phyloP scores from a whole-genome alignment of 2,329 filamentous ascomycete species.

The Alternaria gaisen region DNA sequence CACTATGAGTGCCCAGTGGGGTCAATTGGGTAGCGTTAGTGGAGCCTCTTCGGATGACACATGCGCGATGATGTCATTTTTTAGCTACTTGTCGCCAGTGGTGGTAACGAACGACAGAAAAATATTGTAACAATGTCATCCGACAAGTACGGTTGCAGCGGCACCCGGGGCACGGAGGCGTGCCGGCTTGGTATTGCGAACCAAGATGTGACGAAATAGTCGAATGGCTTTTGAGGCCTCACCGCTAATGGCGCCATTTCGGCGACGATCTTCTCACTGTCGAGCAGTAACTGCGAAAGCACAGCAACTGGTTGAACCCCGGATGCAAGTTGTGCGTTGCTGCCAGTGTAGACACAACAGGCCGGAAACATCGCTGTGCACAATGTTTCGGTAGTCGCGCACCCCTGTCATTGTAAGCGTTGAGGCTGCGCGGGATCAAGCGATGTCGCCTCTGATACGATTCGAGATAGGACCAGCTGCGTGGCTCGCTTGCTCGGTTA shows the following conservation, averaged over 20 bases:
- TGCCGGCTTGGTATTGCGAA: constrained; percentile 8
- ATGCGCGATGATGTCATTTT: constrained; percentile 19
- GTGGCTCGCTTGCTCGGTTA: constrained; percentile 22
- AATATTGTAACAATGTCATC: background rate
- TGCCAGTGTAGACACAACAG: background rate
- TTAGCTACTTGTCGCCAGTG: background rate
- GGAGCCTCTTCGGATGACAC: constrained; percentile 5
- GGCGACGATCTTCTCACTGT: constrained; percentile 2
- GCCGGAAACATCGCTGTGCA: background rate
- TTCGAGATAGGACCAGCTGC: constrained; percentile 15
- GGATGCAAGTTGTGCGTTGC: background rate
- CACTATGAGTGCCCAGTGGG: constrained; percentile 9
- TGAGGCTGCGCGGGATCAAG: constrained; percentile 23
- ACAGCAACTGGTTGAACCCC: background rate
- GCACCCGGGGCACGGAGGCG: constrained; percentile 1
- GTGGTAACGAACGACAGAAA: constrained; percentile 5
- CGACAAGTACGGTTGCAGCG: constrained; percentile 14
- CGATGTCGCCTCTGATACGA: constrained; percentile 17
- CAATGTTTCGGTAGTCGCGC: background rate
- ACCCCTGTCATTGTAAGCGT: background rate
- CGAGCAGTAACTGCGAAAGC: background rate
- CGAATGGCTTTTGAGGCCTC: constrained; percentile 10
- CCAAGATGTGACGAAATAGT: background rate
- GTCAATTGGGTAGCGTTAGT: constrained; percentile 11
- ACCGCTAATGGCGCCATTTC: constrained; percentile 20